Conservation (phyloP, 2,329 filamentous ascomycete genomes). For the Colletotrichum scovillei region DNA sequence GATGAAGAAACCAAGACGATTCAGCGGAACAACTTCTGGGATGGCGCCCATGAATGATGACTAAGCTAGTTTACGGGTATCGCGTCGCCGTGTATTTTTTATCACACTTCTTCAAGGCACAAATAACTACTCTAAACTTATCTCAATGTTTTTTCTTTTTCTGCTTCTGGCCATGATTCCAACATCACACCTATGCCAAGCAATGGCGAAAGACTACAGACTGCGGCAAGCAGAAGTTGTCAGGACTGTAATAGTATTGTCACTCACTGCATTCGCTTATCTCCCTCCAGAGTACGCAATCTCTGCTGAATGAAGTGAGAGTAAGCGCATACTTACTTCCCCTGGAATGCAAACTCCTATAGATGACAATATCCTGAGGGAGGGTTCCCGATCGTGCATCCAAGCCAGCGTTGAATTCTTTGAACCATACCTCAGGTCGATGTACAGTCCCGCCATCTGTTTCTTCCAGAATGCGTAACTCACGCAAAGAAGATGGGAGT, state of each 20-base stretch:
- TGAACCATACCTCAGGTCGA: background rate
- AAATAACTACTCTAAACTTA: too few species aligned
- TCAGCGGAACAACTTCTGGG: background rate
- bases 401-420: background rate
- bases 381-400: background rate
- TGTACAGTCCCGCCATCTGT: background rate
- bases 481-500: slow-evolving; percentile 1
- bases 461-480: background rate
- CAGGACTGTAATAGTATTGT: too few species aligned
- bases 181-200: too few species aligned
- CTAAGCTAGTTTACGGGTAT: background rate
- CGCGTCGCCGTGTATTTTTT: too few species aligned
- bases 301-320: background rate
- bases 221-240: too few species aligned
- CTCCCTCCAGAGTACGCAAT: background rate
- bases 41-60: background rate
- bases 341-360: background rate
- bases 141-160: too few species aligned
- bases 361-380: background rate
- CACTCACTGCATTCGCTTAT: background rate
- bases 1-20: background rate
- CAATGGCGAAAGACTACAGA: too few species aligned
- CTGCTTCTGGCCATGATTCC: too few species aligned
- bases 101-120: too few species aligned
- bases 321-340: background rate